phyloP scores from a whole-genome alignment of 805 yeast species.

The Sugiyamaella floridensis region DNA sequence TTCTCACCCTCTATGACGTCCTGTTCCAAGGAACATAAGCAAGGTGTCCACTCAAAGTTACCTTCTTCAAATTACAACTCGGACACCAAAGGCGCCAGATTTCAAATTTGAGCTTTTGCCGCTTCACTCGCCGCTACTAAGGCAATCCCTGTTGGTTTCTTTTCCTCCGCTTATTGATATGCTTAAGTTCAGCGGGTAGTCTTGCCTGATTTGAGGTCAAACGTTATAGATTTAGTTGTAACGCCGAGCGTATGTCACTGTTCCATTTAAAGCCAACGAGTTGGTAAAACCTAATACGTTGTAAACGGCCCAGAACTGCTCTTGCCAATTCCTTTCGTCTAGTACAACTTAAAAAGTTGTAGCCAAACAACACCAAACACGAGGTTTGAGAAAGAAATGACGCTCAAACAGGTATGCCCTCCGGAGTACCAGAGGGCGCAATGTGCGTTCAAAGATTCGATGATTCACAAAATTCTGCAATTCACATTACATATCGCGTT shows the following conservation, averaged over 20 bases:
- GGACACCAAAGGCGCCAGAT: slow-evolving; percentile 36
- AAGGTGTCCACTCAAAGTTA: slow-evolving; percentile 29
- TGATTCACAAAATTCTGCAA: slow-evolving; percentile 37
- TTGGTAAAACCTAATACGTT: slow-evolving; percentile 9
- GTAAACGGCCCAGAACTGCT: slow-evolving; percentile 5
- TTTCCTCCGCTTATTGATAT: slow-evolving; percentile 42
- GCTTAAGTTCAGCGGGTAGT: slow-evolving; percentile 42
- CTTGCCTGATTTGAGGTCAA: slow-evolving; percentile 37
- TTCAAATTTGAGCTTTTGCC: slow-evolving; percentile 39
- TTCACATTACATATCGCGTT: slow-evolving; percentile 39
- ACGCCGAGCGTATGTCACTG: slow-evolving; percentile 7
- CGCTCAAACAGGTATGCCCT: slow-evolving; percentile 39
- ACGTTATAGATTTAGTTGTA: slow-evolving; percentile 19
- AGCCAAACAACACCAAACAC: slow-evolving; percentile 31
- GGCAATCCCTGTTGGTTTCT: slow-evolving; percentile 43
- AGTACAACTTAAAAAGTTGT: slow-evolving; percentile 22
- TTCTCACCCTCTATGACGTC: slow-evolving; percentile 40
- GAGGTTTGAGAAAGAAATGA: slow-evolving; percentile 33
- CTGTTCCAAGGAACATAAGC: slow-evolving; percentile 37
- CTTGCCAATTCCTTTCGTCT: slow-evolving; percentile 28
- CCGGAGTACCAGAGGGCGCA: slow-evolving; percentile 38
- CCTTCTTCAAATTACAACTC: slow-evolving; percentile 38
- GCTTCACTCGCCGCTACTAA: slow-evolving; percentile 40
- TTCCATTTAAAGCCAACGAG: not conserved
- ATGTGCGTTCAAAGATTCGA: slow-evolving; percentile 43